phyloP scores from a whole-genome alignment of 495 filamentous ascomycete species.

The Extremus antarcticus region DNA sequence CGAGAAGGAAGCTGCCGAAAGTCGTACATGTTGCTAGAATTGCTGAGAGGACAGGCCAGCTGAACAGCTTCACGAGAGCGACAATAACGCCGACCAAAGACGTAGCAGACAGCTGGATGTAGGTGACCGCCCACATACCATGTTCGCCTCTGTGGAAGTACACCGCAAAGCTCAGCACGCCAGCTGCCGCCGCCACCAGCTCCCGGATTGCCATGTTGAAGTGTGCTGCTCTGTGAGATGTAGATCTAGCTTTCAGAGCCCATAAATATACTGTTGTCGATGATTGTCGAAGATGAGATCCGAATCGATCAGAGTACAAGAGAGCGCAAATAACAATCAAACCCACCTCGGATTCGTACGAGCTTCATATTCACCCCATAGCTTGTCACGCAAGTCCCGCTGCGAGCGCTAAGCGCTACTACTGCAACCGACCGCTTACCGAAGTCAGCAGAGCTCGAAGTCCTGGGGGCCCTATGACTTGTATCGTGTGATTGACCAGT shows the following conservation, averaged over 20 bases:
- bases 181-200: background rate
- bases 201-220: background rate
- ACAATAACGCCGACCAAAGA: background rate
- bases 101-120: background rate
- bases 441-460: no score
- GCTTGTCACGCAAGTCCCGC: no score
- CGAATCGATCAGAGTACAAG: no score
- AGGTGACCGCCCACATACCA: background rate
- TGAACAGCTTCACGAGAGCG: background rate
- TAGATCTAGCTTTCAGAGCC: background rate
- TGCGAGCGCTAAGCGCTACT: no score
- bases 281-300: no score
- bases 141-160: background rate
- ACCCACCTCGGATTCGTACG: no score
- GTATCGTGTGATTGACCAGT: no score
- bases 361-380: no score
- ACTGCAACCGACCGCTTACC: no score
- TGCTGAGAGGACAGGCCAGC: background rate
- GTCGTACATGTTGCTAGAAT: background rate
- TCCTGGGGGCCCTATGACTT: no score
- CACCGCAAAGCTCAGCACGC: background rate
- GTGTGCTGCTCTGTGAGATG: background rate
- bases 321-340: no score
- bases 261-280: no score
- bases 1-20: constrained; percentile 1